These are phyloP conservation scores for Xanthoconium separans DNA, from an alignment of 1,284 basidiomycete genomes.

Conservation along the genomic window DNA sequence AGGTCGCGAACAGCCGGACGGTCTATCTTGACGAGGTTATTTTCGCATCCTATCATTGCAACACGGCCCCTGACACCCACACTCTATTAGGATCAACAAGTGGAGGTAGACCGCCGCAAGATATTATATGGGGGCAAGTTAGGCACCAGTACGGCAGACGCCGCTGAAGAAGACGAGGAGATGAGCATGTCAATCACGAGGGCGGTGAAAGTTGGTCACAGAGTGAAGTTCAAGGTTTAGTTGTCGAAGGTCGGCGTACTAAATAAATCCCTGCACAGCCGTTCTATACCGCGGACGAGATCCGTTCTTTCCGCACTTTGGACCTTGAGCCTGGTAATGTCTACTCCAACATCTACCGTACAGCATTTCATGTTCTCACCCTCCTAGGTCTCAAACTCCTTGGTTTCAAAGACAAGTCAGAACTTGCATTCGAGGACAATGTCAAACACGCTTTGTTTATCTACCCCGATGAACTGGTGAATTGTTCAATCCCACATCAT, in stretches of 20 bases:
- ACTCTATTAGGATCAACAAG: constrained; percentile 52
- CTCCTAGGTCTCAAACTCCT: constrained; percentile 77
- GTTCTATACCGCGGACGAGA: constrained; percentile 84
- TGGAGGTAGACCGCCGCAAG: constrained; percentile 54
- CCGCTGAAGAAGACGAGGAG: constrained; percentile 43
- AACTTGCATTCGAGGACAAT: constrained; percentile 84
- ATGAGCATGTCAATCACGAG: constrained; percentile 33
- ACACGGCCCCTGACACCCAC: constrained; percentile 14
- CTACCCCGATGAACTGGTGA: constrained; percentile 87
- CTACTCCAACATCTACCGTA: neutral
- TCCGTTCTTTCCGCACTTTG: constrained; percentile 77
- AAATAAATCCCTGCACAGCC: constrained; percentile 45
- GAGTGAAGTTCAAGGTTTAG: constrained; percentile 36
- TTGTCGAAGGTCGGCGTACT: neutral
- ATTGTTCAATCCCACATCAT: constrained; percentile 15
- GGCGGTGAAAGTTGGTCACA: constrained; percentile 47
- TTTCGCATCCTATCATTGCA: neutral
- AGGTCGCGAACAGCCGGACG: constrained; percentile 69
- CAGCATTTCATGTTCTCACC: neutral
- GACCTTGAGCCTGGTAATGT: constrained; percentile 71
- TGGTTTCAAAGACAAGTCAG: constrained; percentile 81
- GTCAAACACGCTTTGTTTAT: constrained; percentile 91
- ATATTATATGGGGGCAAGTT: constrained; percentile 64
- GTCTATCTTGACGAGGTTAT: constrained; percentile 76
- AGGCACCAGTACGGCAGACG: constrained; percentile 45